These are phyloP conservation scores for Echites panduratus DNA, from an alignment of 257 asterid genomes.

Conservation along the genomic window DNA sequence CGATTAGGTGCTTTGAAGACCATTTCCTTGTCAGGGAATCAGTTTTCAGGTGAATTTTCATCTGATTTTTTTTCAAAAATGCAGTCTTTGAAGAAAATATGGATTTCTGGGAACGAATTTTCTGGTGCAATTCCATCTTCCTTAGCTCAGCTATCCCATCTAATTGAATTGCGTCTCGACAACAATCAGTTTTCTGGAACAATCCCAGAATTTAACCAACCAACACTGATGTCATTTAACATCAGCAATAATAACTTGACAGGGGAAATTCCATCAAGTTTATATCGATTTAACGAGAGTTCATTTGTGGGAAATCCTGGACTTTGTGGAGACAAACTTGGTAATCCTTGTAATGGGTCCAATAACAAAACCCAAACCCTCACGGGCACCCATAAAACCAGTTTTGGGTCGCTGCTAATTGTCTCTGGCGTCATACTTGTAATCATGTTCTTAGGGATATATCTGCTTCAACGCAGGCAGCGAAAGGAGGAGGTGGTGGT, in stretches of 20 bases:
- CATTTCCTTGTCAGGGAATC: constrained; percentile 46
- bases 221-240: constrained; percentile 30
- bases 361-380: neutral
- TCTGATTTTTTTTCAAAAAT: constrained; percentile 42
- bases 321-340: constrained; percentile 45
- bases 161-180: constrained; percentile 59
- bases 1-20: constrained; percentile 46
- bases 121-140: constrained; percentile 59
- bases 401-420: constrained; percentile 10
- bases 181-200: constrained; percentile 55
- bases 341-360: constrained; percentile 25
- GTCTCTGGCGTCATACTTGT: constrained; percentile 7
- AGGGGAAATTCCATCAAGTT: constrained; percentile 51
- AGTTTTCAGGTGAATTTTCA: constrained; percentile 64
- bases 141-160: constrained; percentile 23
- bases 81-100: constrained; percentile 59
- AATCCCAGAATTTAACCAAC: constrained; percentile 45
- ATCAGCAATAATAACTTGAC: constrained; percentile 50
- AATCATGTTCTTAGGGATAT: constrained; percentile 18
- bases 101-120: constrained; percentile 58
- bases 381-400: neutral
- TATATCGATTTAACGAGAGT: constrained; percentile 29
- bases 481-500: neutral
- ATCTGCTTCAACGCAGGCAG: constrained; percentile 13
- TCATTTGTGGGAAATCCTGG: constrained; percentile 50